These are phyloP conservation scores for Trichodelitschia bisporula DNA, from an alignment of 495 filamentous ascomycete genomes.

Conservation along the genomic window DNA sequence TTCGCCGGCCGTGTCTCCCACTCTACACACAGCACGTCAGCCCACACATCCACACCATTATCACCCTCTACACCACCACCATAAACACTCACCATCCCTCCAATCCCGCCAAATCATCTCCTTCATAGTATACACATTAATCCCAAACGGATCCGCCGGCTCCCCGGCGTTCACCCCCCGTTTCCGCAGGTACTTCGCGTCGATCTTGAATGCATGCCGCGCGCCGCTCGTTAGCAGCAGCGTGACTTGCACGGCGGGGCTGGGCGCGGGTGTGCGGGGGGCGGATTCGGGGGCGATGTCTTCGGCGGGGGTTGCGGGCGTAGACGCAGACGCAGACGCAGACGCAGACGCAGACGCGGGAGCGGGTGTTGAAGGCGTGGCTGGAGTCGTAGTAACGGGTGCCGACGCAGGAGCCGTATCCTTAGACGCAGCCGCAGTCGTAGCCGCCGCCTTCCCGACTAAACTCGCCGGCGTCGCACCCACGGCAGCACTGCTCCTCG, in stretches of 20 bases:
- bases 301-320: background rate
- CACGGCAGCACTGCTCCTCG: no score
- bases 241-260: conserved; percentile 29
- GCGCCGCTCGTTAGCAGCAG: conserved; percentile 59
- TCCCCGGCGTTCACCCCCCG: conserved; percentile 51
- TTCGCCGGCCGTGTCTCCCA: conserved; percentile 70
- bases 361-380: conserved; percentile 6
- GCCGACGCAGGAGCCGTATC: no score
- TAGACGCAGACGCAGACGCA: background rate
- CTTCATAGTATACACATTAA: conserved; percentile 78
- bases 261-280: conserved; percentile 2
- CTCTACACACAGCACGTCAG: conserved; percentile 18
- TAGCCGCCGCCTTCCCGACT: no score
- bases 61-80: background rate
- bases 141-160: conserved; percentile 58
- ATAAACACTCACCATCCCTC: conserved; percentile 32
- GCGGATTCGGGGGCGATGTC: conserved; percentile 3
- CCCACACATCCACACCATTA: conserved; percentile 1
- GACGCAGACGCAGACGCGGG: background rate
- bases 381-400: no score
- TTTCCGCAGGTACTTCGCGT: conserved; percentile 62
- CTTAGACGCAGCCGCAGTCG: no score
- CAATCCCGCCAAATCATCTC: conserved; percentile 80
- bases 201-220: conserved; percentile 66
- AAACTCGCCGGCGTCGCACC: no score